Evolutionary conservation across 2,329 filamentous ascomycete genomes (phyloP), one percentile per base, ranked within the genome.

Genomic region (Aspergillus tubingensis): DNA sequence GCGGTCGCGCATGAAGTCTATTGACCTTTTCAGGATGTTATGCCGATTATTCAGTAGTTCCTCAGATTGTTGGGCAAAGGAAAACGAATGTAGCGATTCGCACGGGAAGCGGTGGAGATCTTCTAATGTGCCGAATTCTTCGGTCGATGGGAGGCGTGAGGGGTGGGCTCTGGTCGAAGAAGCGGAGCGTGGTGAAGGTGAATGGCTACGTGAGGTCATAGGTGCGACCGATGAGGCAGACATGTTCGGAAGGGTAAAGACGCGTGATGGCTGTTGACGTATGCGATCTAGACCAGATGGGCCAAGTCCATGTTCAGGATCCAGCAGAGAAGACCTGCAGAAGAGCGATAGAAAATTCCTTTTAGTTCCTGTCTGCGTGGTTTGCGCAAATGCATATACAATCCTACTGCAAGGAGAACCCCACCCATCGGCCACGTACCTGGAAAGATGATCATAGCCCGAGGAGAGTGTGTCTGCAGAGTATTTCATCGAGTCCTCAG

Each of bases 61-160:
- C 72, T 96, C 93, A 3, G 93, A 94, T 77, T 96, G 93, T 68
- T 96, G 91, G 43, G 95, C 92, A 76, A 99, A 99, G 11, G 94
- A 98, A 79, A 99, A 99, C 1, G 95, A 99, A 77, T 99, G 95
- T 50, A 99, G 81, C 5, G 95, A 99, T 74, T 99, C 95, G 68
- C 91, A 92, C 1, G 95, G 94, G 74, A 99, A 99, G 54, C 93
- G 89, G 49, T 88, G 89, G 49, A 99, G 85, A 73, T 99, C 95
- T 80, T 98, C 95, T 44, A 90, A 70, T 6, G 80, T 86, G 23
- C 92, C 91, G 21, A 92, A 92, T 19, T 83, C 81, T 23, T 89
- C 88, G 5, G 83, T 88, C n/a, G 87, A 81, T 8, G 84, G 80
- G 25, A 87, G 73, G 15, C 84, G 82, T 52, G 82, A 78, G 48